These are phyloP conservation scores for Heterobasidion occidentale DNA, from an alignment of 1,284 basidiomycete genomes.

Conservation along the genomic window DNA sequence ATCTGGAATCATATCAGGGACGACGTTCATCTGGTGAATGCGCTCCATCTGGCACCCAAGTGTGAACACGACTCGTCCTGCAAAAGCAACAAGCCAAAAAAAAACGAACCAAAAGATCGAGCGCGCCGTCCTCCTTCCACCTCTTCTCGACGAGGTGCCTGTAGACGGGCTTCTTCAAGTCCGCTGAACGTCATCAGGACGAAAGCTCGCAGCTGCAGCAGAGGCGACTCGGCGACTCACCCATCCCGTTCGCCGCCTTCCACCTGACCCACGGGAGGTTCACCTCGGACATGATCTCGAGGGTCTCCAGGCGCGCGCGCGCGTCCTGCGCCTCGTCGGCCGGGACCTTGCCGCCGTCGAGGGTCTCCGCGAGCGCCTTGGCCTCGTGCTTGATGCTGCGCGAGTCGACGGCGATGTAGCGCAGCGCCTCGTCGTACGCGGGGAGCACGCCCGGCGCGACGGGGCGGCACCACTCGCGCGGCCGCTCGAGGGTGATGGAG, in stretches of 20 bases:
- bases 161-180: slow-evolving; percentile 63
- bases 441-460: slow-evolving; percentile 62
- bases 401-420: slow-evolving; percentile 50
- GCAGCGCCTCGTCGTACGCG: slow-evolving; percentile 78
- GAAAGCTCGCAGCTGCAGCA: neutral
- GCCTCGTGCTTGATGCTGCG: slow-evolving; percentile 38
- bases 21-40: slow-evolving; percentile 80
- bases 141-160: slow-evolving; percentile 76
- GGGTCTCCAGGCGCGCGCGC: slow-evolving; percentile 25
- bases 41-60: slow-evolving; percentile 72
- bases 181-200: slow-evolving; percentile 29
- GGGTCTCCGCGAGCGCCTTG: slow-evolving; percentile 25
- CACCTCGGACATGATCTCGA: slow-evolving; percentile 47
- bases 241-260: slow-evolving; percentile 69
- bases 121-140: slow-evolving; percentile 79
- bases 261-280: slow-evolving; percentile 77
- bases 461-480: slow-evolving; percentile 61
- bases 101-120: slow-evolving; percentile 74
- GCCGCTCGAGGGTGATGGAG: slow-evolving; percentile 38
- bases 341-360: slow-evolving; percentile 16
- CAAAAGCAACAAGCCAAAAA: neutral
- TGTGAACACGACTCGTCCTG: slow-evolving; percentile 4
- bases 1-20: slow-evolving; percentile 79
- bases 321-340: slow-evolving; percentile 34
- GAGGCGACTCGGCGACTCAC: slow-evolving; percentile 32